Percentiles rank a stretch among this genome's conserved stretches.
Conservation (phyloP, 257 asterid species). For the Petunia axillaris region DNA sequence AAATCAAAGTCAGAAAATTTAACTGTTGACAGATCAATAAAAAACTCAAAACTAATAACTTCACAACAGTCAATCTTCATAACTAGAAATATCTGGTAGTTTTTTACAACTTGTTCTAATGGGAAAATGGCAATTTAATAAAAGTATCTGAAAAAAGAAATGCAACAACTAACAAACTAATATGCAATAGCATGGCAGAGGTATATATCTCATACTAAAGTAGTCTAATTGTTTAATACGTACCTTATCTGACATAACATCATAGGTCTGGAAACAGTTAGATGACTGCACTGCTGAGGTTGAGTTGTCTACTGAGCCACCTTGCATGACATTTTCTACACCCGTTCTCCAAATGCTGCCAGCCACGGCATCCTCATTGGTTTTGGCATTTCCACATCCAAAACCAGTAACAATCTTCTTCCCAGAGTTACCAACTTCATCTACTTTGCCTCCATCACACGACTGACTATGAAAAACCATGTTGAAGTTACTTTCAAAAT, state of each 20-base stretch:
- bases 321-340: constrained; percentile 50
- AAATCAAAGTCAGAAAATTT: not conserved
- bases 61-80: not conserved
- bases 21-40: not conserved
- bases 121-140: not conserved
- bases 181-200: constrained; percentile 17
- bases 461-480: constrained; percentile 37
- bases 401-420: constrained; percentile 54
- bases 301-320: constrained; percentile 46
- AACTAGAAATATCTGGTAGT: not conserved
- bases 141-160: not conserved
- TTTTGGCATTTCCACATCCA: constrained; percentile 43
- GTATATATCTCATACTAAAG: not conserved
- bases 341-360: constrained; percentile 57
- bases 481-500: constrained; percentile 43
- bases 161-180: not conserved
- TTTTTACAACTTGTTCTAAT: not conserved
- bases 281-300: constrained; percentile 49
- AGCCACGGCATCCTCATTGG: constrained; percentile 47
- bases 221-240: constrained; percentile 19
- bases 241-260: constrained; percentile 68
- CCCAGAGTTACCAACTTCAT: constrained; percentile 46
- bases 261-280: constrained; percentile 51
- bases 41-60: not conserved
- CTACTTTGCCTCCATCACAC: constrained; percentile 49